A percentile compares a stretch with the other conserved stretches of the same genome.
Evolutionary conservation across 306 rosid genomes (phyloP).

Genomic region (Quercus gilva): DNA sequence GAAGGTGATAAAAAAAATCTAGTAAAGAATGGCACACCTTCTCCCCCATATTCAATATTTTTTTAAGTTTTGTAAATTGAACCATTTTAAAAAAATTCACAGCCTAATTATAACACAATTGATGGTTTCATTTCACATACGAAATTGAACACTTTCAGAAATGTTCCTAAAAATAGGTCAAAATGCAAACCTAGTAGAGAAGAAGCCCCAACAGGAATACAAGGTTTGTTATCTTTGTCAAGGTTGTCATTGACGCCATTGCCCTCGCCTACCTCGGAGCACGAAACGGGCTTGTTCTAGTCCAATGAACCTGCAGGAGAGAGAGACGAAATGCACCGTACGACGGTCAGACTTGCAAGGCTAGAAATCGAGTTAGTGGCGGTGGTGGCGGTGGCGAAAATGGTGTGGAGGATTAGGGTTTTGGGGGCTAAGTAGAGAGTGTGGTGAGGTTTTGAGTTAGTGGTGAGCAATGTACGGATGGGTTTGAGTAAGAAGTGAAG

Average conservation of each 20-base stretch:
- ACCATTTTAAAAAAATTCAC: too few species aligned
- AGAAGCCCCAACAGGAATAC: slow-evolving; percentile 82
- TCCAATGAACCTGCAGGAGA: slow-evolving; percentile 41
- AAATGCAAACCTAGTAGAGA: slow-evolving; percentile 66
- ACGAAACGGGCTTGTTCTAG: slow-evolving; percentile 67
- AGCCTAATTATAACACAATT: too few species aligned
- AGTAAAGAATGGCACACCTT: too few species aligned
- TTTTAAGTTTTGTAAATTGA: too few species aligned
- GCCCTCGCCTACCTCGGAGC: slow-evolving; percentile 56
- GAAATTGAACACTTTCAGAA: not conserved
- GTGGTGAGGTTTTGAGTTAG: slow-evolving; percentile 19
- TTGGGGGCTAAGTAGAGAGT: slow-evolving; percentile 1
- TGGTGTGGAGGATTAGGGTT: not conserved
- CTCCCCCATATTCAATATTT: too few species aligned
- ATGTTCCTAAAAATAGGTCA: not conserved
- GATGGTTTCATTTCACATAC: too few species aligned
- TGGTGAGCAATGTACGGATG: slow-evolving; percentile 31
- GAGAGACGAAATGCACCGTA: slow-evolving; percentile 51
- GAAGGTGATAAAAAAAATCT: slow-evolving; percentile 27
- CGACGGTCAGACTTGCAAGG: slow-evolving; percentile 9
- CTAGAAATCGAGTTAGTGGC: not conserved
- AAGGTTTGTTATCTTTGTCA: slow-evolving; percentile 44
- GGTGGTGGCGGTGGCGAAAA: not conserved
- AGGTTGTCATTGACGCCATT: slow-evolving; percentile 22
- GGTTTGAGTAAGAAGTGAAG: not conserved